Percentiles rank a stretch among this genome's conserved stretches.
These are phyloP conservation scores for Cladosporium sp. DNA, from an alignment of 2,329 filamentous ascomycete genomes.

Conservation along the genomic window DNA sequence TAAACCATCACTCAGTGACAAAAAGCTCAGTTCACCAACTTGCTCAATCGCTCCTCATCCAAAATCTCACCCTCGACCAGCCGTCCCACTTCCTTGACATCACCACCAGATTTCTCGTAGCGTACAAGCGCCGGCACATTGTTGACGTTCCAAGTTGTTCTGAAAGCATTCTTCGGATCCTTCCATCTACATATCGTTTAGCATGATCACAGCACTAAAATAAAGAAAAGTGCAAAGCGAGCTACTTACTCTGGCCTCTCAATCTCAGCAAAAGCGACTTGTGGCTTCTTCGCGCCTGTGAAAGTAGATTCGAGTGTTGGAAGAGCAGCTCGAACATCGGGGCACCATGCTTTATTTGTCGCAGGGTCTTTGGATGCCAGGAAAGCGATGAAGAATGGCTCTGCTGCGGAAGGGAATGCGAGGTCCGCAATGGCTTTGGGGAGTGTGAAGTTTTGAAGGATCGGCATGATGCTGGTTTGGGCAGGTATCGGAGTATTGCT, in stretches of 20 bases:
- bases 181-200: slow-evolving; percentile 15
- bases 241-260: slow-evolving; percentile 17
- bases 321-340: slow-evolving; percentile 18
- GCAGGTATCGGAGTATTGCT: no score
- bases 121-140: slow-evolving; percentile 17
- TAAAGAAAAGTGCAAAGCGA: neutral
- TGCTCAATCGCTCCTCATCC: slow-evolving; percentile 13
- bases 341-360: slow-evolving; percentile 19
- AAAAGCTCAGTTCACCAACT: neutral
- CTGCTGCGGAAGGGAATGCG: neutral
- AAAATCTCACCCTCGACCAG: slow-evolving; percentile 21
- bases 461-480: slow-evolving; percentile 9
- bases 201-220: neutral
- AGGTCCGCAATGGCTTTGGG: slow-evolving; percentile 2
- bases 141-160: slow-evolving; percentile 13
- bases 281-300: slow-evolving; percentile 8
- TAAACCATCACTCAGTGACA: no score
- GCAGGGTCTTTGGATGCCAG: slow-evolving; percentile 18
- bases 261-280: slow-evolving; percentile 18
- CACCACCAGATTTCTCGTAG: slow-evolving; percentile 13
- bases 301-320: slow-evolving; percentile 17
- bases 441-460: slow-evolving; percentile 1
- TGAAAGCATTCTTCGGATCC: slow-evolving; percentile 13
- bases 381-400: slow-evolving; percentile 18
- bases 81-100: slow-evolving; percentile 15